phyloP scores from a whole-genome alignment of 495 filamentous ascomycete genomes.

The Penicillium malachiteum region DNA sequence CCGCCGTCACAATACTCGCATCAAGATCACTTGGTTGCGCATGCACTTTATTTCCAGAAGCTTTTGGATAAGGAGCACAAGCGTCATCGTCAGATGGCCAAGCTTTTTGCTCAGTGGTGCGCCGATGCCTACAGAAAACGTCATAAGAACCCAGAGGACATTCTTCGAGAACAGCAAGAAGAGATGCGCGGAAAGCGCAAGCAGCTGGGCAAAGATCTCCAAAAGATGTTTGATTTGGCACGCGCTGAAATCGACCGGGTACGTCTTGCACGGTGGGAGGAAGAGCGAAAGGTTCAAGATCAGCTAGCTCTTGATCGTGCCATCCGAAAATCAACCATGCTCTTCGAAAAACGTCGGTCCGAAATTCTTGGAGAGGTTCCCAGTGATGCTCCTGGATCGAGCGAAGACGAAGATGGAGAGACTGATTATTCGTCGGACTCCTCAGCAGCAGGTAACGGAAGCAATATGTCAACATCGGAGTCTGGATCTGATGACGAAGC shows the following conservation, averaged over 20 bases:
- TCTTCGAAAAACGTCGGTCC: slow-evolving; percentile 53
- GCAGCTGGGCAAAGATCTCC: slow-evolving; percentile 66
- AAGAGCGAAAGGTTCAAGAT: slow-evolving; percentile 75
- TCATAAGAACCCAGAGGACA: slow-evolving; percentile 45
- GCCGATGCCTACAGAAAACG: slow-evolving; percentile 47
- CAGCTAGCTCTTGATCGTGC: slow-evolving; percentile 82
- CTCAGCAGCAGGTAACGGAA: slow-evolving; percentile 53
- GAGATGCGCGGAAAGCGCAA: slow-evolving; percentile 60
- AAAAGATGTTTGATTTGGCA: slow-evolving; percentile 77
- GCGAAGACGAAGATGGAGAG: slow-evolving; percentile 50
- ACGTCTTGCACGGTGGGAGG: slow-evolving; percentile 76
- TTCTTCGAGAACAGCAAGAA: slow-evolving; percentile 48
- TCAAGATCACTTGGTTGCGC: slow-evolving; percentile 77
- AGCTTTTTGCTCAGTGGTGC: slow-evolving; percentile 45
- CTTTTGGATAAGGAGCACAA: slow-evolving; percentile 74
- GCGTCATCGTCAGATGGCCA: slow-evolving; percentile 58
- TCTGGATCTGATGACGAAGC: slow-evolving; percentile 44
- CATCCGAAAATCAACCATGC: slow-evolving; percentile 65
- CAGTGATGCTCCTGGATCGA: slow-evolving; percentile 43
- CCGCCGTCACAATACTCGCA: slow-evolving; percentile 79
- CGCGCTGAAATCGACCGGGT: slow-evolving; percentile 69
- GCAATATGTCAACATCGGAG: slow-evolving; percentile 65
- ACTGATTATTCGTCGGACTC: slow-evolving; percentile 39
- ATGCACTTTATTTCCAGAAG: slow-evolving; percentile 75
- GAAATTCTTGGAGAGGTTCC: slow-evolving; percentile 49